A percentile compares a stretch with the other conserved stretches of the same genome.
These are phyloP conservation scores for Blastobotrys elegans DNA, from an alignment of 1,139 yeast species.

Conservation along the genomic window DNA sequence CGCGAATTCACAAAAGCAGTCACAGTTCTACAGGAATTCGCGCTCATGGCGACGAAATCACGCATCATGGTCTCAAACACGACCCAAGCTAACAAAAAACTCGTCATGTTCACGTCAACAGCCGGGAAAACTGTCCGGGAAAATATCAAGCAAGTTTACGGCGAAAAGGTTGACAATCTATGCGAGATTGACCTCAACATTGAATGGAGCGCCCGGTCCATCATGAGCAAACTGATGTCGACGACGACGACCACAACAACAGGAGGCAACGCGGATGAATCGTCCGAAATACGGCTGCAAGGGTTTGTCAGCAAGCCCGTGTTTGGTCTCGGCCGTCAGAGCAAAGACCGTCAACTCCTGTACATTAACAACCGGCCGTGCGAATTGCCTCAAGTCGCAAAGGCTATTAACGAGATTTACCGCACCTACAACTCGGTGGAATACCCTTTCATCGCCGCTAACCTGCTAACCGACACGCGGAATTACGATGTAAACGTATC, in stretches of 20 bases:
- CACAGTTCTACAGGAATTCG: constrained; percentile 58
- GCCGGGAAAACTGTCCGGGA: constrained; percentile 38
- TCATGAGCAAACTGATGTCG: constrained; percentile 10
- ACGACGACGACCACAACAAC: too few relatives aligned
- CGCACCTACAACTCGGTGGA: constrained; percentile 67
- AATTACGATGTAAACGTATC: constrained; percentile 78
- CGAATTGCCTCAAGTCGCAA: constrained; percentile 48
- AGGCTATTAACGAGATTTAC: constrained; percentile 68
- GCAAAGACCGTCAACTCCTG: constrained; percentile 69
- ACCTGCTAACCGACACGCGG: constrained; percentile 49
- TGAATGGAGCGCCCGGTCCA: constrained; percentile 15
- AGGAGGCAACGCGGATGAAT: constrained; percentile 11
- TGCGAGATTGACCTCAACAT: constrained; percentile 39
- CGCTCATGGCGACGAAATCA: constrained; percentile 54
- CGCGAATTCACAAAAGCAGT: constrained; percentile 69
- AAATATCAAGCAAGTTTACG: constrained; percentile 64
- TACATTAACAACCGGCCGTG: constrained; percentile 78
- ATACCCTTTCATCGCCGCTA: constrained; percentile 63
- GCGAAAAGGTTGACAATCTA: constrained; percentile 58
- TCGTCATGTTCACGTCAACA: constrained; percentile 43
- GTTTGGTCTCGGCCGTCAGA: constrained; percentile 67
- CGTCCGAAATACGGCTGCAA: constrained; percentile 12
- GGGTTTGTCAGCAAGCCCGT: constrained; percentile 75
- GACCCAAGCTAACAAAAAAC: constrained; percentile 43
- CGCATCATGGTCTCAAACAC: constrained; percentile 57